A percentile compares a stretch with the other conserved stretches of the same genome.
These are phyloP conservation scores for Neophaeococcomyces aloes DNA, from an alignment of 2,329 filamentous ascomycete genomes.

Conservation along the genomic window DNA sequence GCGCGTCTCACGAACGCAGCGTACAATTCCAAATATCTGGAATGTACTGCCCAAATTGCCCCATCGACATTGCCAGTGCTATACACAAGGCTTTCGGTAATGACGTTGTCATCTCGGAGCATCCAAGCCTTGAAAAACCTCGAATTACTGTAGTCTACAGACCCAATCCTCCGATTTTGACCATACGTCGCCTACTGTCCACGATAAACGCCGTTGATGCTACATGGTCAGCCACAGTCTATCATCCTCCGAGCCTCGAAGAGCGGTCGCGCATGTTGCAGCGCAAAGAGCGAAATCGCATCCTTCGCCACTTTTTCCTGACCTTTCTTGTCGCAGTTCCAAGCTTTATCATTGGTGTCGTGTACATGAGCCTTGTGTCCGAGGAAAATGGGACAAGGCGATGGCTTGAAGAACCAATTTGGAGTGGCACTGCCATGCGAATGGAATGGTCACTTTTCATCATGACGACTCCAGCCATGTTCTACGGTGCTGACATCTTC, in stretches of 20 bases:
- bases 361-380: constrained; percentile 77
- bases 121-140: constrained; percentile 51
- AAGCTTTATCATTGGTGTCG: constrained; percentile 75
- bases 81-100: constrained; percentile 20
- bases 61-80: constrained; percentile 31
- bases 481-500: constrained; percentile 77
- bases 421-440: constrained; percentile 58
- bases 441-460: constrained; percentile 71
- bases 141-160: constrained; percentile 61
- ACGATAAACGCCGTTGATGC: constrained; percentile 57
- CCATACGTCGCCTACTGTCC: constrained; percentile 61
- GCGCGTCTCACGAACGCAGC: constrained; percentile 33
- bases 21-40: constrained; percentile 59
- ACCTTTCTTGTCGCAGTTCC: constrained; percentile 64
- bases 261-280: constrained; percentile 67
- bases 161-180: constrained; percentile 60
- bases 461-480: constrained; percentile 75
- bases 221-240: constrained; percentile 57
- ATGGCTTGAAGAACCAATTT: constrained; percentile 61
- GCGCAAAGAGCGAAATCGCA: constrained; percentile 54
- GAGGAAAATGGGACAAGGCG: constrained; percentile 46
- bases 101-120: constrained; percentile 45
- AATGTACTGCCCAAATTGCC: constrained; percentile 65
- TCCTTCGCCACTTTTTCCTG: constrained; percentile 60
- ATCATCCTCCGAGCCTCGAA: constrained; percentile 73